A percentile compares a stretch with the other conserved stretches of the same genome.
phyloP scores from a whole-genome alignment of 2,329 filamentous ascomycete genomes.

The Aspergillus nomiae region DNA sequence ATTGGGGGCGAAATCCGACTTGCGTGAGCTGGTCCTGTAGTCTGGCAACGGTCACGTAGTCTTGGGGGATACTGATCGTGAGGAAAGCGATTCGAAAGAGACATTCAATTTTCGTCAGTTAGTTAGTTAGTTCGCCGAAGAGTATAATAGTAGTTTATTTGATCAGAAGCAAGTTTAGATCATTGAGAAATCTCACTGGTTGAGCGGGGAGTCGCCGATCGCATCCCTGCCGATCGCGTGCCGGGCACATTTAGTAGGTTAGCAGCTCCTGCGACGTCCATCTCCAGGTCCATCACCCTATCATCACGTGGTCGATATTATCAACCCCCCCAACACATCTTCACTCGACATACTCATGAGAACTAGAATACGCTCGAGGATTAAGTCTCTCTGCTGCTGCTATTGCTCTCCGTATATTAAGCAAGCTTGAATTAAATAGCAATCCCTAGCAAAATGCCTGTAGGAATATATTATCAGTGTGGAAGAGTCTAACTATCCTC shows the following conservation, averaged over 20 bases:
- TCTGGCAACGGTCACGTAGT: not conserved
- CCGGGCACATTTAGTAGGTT: not conserved
- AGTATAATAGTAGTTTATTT: not conserved
- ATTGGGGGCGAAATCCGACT: not conserved
- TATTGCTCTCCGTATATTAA: not conserved
- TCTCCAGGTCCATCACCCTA: not conserved
- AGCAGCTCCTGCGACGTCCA: not conserved
- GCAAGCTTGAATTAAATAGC: not conserved
- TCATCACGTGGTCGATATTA: not conserved
- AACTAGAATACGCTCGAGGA: not conserved
- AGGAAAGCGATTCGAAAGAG: conserved; percentile 1
- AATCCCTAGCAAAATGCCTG: not conserved
- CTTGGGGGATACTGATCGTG: not conserved
- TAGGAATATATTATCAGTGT: not conserved
- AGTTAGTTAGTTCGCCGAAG: not conserved
- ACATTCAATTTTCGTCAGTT: not conserved
- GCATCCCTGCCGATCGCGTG: not conserved
- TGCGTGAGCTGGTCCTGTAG: not conserved
- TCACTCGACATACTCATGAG: not conserved
- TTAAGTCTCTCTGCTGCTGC: not conserved
- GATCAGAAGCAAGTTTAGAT: not conserved
- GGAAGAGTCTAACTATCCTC: not conserved
- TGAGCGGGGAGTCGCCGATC: not conserved
- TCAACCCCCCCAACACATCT: not conserved
- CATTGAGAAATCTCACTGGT: not conserved